These are phyloP conservation scores for Isabelozyma gotoi DNA, from an alignment of 805 yeast species.

Conservation along the genomic window DNA sequence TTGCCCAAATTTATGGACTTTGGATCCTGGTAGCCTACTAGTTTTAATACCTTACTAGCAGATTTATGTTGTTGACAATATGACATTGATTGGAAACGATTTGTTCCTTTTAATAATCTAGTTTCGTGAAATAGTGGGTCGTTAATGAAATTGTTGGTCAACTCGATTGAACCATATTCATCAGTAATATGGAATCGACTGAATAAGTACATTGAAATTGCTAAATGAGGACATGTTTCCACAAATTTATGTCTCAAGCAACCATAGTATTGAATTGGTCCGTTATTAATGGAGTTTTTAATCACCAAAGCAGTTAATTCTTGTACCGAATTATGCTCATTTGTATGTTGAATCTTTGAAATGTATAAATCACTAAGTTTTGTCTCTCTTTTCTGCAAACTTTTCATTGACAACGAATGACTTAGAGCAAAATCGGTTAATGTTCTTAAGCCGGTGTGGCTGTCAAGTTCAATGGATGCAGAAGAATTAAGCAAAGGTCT, in stretches of 20 bases:
- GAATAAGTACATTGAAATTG: slow-evolving; percentile 27
- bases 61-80: slow-evolving; percentile 28
- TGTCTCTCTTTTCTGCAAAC: slow-evolving; percentile 23
- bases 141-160: slow-evolving; percentile 2
- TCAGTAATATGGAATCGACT: slow-evolving; percentile 28
- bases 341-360: background rate
- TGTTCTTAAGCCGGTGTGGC: slow-evolving; percentile 22
- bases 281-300: background rate
- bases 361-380: slow-evolving; percentile 16
- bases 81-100: slow-evolving; percentile 19
- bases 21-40: slow-evolving; percentile 14
- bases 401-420: slow-evolving; percentile 17
- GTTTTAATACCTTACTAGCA: slow-evolving; percentile 16
- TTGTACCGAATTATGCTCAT: background rate
- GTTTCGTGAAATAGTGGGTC: slow-evolving; percentile 13
- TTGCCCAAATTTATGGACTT: slow-evolving; percentile 18
- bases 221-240: slow-evolving; percentile 26
- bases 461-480: slow-evolving; percentile 10
- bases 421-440: slow-evolving; percentile 23
- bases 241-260: slow-evolving; percentile 21
- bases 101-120: slow-evolving; percentile 23
- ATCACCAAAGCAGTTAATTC: background rate
- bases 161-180: slow-evolving; percentile 19
- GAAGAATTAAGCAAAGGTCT: slow-evolving; percentile 15
- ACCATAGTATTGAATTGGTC: slow-evolving; percentile 11